Percentiles rank a stretch among this genome's conserved stretches.
Evolutionary conservation across 768 basidiomycete genomes (phyloP).

Genomic region (Boletus bicolor): DNA sequence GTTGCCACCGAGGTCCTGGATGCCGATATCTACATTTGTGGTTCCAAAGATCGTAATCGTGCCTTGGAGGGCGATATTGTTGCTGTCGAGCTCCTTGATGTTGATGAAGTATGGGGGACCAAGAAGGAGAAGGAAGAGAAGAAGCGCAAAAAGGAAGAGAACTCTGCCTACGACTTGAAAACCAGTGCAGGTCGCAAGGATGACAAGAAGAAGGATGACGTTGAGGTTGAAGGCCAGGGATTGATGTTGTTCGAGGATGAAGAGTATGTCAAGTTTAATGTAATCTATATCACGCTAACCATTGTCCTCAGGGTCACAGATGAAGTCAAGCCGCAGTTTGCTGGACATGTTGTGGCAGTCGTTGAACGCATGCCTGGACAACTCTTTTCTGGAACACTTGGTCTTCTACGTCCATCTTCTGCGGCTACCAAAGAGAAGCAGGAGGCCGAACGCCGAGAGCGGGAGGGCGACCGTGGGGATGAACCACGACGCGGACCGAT

Average conservation of each 20-base stretch:
- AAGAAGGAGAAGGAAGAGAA: conserved; percentile 99
- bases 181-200: conserved; percentile 75
- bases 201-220: conserved; percentile 99
- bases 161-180: conserved; percentile 88
- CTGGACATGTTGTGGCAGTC: conserved; percentile 99
- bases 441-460: conserved; percentile 94
- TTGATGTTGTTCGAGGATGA: conserved; percentile 97
- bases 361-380: conserved; percentile 99
- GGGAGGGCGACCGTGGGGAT: conserved; percentile 89
- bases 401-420: conserved; percentile 90
- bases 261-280: conserved; percentile 53
- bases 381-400: conserved; percentile 95
- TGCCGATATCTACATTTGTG: conserved; percentile 98
- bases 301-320: conserved; percentile 74
- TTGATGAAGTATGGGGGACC: conserved; percentile 96
- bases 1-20: conserved; percentile 97
- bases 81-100: conserved; percentile 95
- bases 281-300: conserved; percentile 6
- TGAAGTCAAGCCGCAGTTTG: conserved; percentile 96
- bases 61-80: conserved; percentile 98
- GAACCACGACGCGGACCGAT: conserved; percentile 75
- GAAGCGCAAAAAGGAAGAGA: conserved; percentile 99
- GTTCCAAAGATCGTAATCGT: conserved; percentile 97
- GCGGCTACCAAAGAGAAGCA: conserved; percentile 99
- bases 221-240: conserved; percentile 98